Conservation (phyloP, 169 alveolate genomes). For the Cryptosporidium viatorum region DNA sequence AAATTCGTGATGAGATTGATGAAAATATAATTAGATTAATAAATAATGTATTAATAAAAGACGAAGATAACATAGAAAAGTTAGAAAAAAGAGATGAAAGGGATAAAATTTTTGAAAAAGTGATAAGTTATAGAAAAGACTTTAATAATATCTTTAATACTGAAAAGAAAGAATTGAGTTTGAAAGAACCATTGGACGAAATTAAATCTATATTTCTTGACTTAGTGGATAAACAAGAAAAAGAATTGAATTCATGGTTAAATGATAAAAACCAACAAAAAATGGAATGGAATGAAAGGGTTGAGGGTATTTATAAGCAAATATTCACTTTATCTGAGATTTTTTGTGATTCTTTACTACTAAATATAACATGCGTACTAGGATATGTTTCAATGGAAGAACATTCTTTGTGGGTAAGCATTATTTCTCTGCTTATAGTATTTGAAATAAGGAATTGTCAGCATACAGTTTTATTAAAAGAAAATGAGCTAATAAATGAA, state of each 20-base stretch:
- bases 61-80: neutral
- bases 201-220: conserved; percentile 14
- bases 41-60: neutral
- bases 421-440: conserved; percentile 55
- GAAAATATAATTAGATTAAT: neutral
- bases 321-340: conserved; percentile 13
- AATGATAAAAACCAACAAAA: neutral
- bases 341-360: conserved; percentile 12
- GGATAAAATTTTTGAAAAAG: neutral
- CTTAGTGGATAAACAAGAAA: conserved; percentile 34
- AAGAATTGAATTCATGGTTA: conserved; percentile 14
- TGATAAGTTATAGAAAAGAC: neutral
- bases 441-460: conserved; percentile 57
- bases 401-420: conserved; percentile 41
- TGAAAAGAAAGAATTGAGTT: neutral
- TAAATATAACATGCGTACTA: conserved; percentile 34
- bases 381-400: conserved; percentile 41
- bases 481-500: neutral
- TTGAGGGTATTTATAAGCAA: conserved; percentile 7
- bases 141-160: neutral
- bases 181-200: neutral
- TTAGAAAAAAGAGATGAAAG: conserved; percentile 10
- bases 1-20: conserved; percentile 12
- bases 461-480: neutral
- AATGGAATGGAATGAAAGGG: neutral